A percentile compares a stretch with the other conserved stretches of the same genome.
These are phyloP conservation scores for Dictyostelium brefeldianum DNA, from an alignment of 78 protist species.

Conservation along the genomic window DNA sequence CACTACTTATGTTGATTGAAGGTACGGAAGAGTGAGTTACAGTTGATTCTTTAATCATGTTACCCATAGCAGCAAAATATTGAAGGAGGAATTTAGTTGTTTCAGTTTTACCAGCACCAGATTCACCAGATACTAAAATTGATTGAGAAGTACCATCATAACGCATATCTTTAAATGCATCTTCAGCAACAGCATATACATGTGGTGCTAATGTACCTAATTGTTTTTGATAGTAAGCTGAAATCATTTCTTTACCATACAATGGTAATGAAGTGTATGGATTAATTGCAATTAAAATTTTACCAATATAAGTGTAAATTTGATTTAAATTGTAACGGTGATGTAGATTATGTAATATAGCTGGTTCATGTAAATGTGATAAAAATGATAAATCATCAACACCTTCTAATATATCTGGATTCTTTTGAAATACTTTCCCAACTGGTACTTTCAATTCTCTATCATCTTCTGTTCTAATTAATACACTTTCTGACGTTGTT, in stretches of 20 bases:
- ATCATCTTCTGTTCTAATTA: conserved; percentile 44
- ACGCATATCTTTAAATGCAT: conserved; percentile 81
- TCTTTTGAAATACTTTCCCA: conserved; percentile 47
- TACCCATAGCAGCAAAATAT: conserved; percentile 88
- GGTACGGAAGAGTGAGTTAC: background rate
- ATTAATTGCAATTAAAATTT: conserved; percentile 77
- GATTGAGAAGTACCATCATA: conserved; percentile 73
- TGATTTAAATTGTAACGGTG: conserved; percentile 79
- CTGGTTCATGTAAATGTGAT: conserved; percentile 82
- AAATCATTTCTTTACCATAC: conserved; percentile 80
- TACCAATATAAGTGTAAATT: conserved; percentile 86
- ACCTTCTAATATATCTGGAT: conserved; percentile 87
- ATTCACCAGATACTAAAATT: conserved; percentile 86
- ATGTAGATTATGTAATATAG: conserved; percentile 88
- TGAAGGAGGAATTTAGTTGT: conserved; percentile 76
- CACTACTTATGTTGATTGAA: background rate
- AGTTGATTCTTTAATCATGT: conserved; percentile 51
- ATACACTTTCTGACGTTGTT: background rate
- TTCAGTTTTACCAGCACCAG: conserved; percentile 90
- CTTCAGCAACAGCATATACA: conserved; percentile 87
- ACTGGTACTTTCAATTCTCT: conserved; percentile 18
- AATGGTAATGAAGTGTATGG: conserved; percentile 57
- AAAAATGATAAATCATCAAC: conserved; percentile 88
- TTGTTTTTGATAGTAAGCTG: conserved; percentile 70
- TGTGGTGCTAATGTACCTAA: conserved; percentile 84